phyloP scores from a whole-genome alignment of 768 basidiomycete genomes.

The Pleurotus djamor region DNA sequence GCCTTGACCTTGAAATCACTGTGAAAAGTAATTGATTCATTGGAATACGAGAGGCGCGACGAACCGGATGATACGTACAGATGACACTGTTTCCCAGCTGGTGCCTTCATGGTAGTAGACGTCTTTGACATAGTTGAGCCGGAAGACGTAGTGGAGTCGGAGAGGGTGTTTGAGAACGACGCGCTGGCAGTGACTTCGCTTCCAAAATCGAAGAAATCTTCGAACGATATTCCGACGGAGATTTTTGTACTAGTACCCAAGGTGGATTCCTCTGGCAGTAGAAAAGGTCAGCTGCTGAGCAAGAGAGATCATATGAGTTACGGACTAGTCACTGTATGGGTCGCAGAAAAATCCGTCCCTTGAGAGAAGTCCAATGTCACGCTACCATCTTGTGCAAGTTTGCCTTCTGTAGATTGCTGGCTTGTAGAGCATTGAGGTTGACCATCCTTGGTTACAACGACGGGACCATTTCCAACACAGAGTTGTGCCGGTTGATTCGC shows the following conservation, averaged over 20 bases:
- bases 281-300: not conserved
- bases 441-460: not conserved
- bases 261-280: too few species aligned
- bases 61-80: not conserved
- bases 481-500: not conserved
- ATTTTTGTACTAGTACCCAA: not conserved
- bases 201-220: not conserved
- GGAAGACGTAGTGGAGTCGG: not conserved
- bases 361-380: constrained; percentile 1
- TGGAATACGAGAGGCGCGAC: not conserved
- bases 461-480: not conserved
- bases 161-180: not conserved
- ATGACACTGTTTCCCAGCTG: constrained; percentile 8
- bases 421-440: not conserved
- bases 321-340: not conserved
- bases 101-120: constrained; percentile 1
- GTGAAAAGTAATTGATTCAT: not conserved
- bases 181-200: not conserved
- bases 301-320: not conserved
- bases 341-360: not conserved
- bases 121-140: not conserved
- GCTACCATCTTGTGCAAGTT: constrained; percentile 4
- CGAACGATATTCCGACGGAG: not conserved
- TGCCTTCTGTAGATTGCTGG: not conserved
- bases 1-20: constrained; percentile 8